Conservation (phyloP, 805 yeast species). For the Kuraishia borneana region DNA sequence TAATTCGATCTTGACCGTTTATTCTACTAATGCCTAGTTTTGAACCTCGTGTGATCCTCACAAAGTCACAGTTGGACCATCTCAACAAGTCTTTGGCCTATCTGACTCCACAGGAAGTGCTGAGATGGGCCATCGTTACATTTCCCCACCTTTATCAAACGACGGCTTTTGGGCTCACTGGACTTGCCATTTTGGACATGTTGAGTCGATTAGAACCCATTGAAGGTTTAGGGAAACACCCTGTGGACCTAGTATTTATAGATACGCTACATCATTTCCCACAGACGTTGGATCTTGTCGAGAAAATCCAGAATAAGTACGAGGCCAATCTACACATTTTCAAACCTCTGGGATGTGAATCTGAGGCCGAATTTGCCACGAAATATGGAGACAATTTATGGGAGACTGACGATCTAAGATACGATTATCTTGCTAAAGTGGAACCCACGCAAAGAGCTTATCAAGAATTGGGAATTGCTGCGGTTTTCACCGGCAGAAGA, state of each 20-base stretch:
- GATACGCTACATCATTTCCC: constrained; percentile 92
- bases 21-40: too few relatives aligned
- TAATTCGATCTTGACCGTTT: too few relatives aligned
- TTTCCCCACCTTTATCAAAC: constrained; percentile 81
- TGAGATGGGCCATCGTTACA: constrained; percentile 75
- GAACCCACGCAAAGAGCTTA: constrained; percentile 90
- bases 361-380: constrained; percentile 51
- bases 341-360: constrained; percentile 46
- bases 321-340: constrained; percentile 46
- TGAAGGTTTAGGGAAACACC: constrained; percentile 15
- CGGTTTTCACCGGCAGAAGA: constrained; percentile 88
- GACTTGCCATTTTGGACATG: constrained; percentile 81
- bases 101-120: constrained; percentile 56
- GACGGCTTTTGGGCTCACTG: constrained; percentile 92
- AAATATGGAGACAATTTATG: constrained; percentile 71
- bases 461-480: constrained; percentile 56
- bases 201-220: constrained; percentile 36
- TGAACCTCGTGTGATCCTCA: constrained; percentile 17
- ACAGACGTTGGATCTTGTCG: constrained; percentile 75
- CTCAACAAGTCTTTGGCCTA: constrained; percentile 51
- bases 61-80: constrained; percentile 48
- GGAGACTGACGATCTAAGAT: constrained; percentile 71
- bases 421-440: constrained; percentile 82
- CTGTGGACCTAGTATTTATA: constrained; percentile 69
- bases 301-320: constrained; percentile 45